phyloP scores from a whole-genome alignment of 1,284 basidiomycete genomes.

The Uromyces viciae-fabae region DNA sequence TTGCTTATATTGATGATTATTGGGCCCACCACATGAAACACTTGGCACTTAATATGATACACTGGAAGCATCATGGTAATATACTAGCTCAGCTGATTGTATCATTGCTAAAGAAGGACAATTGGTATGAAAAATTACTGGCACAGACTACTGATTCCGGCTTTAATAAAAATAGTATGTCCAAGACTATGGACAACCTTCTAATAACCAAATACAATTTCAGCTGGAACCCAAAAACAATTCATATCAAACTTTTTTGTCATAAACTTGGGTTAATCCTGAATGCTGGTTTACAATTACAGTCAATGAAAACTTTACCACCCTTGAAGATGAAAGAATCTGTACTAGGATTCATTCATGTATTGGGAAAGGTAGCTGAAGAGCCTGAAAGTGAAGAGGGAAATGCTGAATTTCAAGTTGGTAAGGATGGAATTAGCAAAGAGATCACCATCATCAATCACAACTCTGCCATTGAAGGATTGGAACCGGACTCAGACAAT shows the following conservation, averaged over 20 bases:
- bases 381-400: too few species aligned
- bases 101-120: not conserved
- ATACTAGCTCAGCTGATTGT: not conserved
- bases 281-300: not conserved
- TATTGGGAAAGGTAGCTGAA: not conserved
- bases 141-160: conserved; percentile 6
- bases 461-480: too few species aligned
- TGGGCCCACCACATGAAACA: not conserved
- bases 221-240: not conserved
- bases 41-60: not conserved
- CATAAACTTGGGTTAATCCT: not conserved
- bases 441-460: too few species aligned
- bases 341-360: not conserved
- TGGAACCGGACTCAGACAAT: too few species aligned
- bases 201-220: too few species aligned
- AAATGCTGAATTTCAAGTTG: too few species aligned
- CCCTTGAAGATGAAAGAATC: not conserved
- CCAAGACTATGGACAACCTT: not conserved
- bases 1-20: not conserved
- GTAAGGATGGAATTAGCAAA: too few species aligned
- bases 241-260: not conserved
- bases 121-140: not conserved
- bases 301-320: not conserved
- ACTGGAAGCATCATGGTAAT: not conserved
- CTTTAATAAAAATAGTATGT: conserved; percentile 4